A percentile compares a stretch with the other conserved stretches of the same genome.
Conservation (phyloP, 306 rosid species). For the Trichosanthes truncata region DNA sequence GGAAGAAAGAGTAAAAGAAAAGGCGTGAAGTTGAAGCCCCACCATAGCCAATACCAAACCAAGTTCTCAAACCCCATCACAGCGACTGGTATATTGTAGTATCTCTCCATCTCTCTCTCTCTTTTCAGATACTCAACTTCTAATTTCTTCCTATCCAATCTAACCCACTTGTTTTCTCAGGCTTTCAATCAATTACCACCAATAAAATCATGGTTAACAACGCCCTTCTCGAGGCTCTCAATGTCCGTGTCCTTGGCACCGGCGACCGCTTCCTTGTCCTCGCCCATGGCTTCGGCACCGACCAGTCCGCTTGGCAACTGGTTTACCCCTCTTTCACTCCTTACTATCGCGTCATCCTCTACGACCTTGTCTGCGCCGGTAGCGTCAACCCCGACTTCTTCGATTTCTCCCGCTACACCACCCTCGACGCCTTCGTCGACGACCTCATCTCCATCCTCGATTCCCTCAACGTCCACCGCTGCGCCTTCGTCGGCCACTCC, state of each 20-base stretch:
- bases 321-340: slow-evolving; percentile 63
- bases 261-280: slow-evolving; percentile 59
- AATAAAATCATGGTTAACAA: background rate
- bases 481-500: slow-evolving; percentile 90
- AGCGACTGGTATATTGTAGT: background rate
- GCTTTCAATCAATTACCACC: too few species aligned
- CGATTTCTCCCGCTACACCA: slow-evolving; percentile 72
- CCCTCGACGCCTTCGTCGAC: slow-evolving; percentile 81
- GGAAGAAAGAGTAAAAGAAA: background rate
- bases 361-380: slow-evolving; percentile 99
- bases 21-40: background rate
- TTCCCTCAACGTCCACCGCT: slow-evolving; percentile 45
- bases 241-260: slow-evolving; percentile 71
- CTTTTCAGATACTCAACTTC: background rate
- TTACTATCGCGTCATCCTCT: slow-evolving; percentile 59
- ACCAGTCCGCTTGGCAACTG: slow-evolving; percentile 91
- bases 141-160: too few species aligned
- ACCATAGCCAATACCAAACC: background rate
- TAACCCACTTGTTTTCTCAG: too few species aligned
- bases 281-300: slow-evolving; percentile 94
- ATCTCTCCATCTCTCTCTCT: background rate
- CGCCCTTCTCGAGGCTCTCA: slow-evolving; percentile 52
- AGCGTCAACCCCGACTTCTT: slow-evolving; percentile 94
- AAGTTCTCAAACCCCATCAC: background rate
- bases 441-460: slow-evolving; percentile 72